Percentiles rank a stretch among this genome's conserved stretches.
phyloP scores from a whole-genome alignment of 179 eudicot species.

The Drosera spatulata region DNA sequence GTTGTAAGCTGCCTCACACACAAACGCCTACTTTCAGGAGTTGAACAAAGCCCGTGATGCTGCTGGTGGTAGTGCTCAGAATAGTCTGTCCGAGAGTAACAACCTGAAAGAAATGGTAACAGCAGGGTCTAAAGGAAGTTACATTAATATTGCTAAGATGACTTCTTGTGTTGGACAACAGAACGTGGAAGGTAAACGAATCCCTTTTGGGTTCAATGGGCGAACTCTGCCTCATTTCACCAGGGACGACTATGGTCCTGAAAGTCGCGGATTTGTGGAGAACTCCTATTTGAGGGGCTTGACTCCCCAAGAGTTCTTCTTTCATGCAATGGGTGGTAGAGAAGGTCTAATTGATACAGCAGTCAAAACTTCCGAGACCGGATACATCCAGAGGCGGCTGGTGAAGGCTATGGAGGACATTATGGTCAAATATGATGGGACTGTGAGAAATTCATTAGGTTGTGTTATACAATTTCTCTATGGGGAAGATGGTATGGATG shows the following conservation, averaged over 20 bases:
- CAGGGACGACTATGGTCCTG: slow-evolving; percentile 96
- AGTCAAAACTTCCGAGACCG: slow-evolving; percentile 98
- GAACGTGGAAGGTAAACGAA: slow-evolving; percentile 98
- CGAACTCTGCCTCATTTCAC: slow-evolving; percentile 97
- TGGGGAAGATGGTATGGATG: slow-evolving; percentile 99
- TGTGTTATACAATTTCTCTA: slow-evolving; percentile 98
- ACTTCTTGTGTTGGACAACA: slow-evolving; percentile 99
- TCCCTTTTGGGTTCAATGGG: slow-evolving; percentile 84
- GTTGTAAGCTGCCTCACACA: neutral
- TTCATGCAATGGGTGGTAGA: slow-evolving; percentile 99
- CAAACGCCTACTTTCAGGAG: slow-evolving; percentile 71
- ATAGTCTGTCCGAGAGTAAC: slow-evolving; percentile 92
- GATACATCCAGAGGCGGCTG: slow-evolving; percentile 90
- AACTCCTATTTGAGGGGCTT: slow-evolving; percentile 92
- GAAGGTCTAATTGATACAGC: slow-evolving; percentile 99
- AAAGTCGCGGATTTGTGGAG: slow-evolving; percentile 99
- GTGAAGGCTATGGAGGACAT: slow-evolving; percentile 99
- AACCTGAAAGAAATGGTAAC: slow-evolving; percentile 99
- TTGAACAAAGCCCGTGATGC: slow-evolving; percentile 99
- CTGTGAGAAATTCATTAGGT: slow-evolving; percentile 91
- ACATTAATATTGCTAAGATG: slow-evolving; percentile 98
- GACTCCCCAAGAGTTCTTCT: slow-evolving; percentile 98
- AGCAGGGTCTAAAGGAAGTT: slow-evolving; percentile 96
- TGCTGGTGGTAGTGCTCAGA: slow-evolving; percentile 98
- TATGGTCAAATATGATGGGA: slow-evolving; percentile 99